Evolutionary conservation across 192 early-diverging fungal genomes (phyloP), one percentile per base, ranked within the genome.

Genomic region (Piromyces sp.): DNA sequence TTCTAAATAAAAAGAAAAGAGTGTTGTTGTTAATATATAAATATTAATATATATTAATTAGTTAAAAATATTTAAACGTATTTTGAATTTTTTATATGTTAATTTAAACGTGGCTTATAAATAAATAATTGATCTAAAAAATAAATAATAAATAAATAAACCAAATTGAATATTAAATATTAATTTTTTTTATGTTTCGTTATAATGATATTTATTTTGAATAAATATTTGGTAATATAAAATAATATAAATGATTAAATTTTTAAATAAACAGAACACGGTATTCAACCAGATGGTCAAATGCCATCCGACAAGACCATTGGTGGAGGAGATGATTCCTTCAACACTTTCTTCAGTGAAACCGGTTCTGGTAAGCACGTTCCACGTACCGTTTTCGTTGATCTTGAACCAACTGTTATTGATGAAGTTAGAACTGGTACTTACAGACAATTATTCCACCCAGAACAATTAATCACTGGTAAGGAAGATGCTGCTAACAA

Each of bases 401-500:
- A 96, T 86, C 92, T 96, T 78, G 95, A 96, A 87, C 95, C 95
- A 81, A 96, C 95, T 82, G 96, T 98, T 81, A 93, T 98, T 36
- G 96, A 99, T 85, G 98, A 99, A 89, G 98, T 99, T 83, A 95
- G 98, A 84, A 97, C 92, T 85, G 96, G 98, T 86, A 94, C 95
- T 89, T 99, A 98, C 93, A 94, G 96, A 87, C 94, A 94, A 83
- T 87, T 95, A 84, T 94, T 92, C 92, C 92, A 94, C 90, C 92
- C 93, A 82, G 96, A 98, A 86, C 98, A 99, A 93, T 91, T 99
- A 86, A 98, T 99, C 89, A 96, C 95, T 84, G 98, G 98, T 86
- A 99, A 99, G 93, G 98, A 99, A 89, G 97, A 99, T 87, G 97
- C 97, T 19, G 97, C 97, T 84, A 98, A 99, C 92, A 99, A 99